Evolutionary conservation across 306 rosid genomes (phyloP).

Genomic region (Vicia sativa): DNA sequence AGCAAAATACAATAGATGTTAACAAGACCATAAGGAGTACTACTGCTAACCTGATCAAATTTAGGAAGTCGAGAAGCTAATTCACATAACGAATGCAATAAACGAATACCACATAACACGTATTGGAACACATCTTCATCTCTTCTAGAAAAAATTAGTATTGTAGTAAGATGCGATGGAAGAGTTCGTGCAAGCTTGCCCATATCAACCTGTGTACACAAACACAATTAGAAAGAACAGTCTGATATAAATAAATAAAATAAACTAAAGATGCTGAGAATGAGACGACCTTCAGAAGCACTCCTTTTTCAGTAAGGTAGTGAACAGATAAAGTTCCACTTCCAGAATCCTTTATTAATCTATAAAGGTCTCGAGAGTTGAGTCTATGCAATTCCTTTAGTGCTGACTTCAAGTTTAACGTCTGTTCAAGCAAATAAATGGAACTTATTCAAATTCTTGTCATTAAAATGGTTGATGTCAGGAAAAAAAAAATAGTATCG

Average conservation of each 20-base stretch:
- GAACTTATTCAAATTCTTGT: constrained; percentile 31
- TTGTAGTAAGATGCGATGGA: constrained; percentile 82
- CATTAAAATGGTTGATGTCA: constrained; percentile 21
- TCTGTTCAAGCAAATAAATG: constrained; percentile 61
- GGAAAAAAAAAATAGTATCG: constrained; percentile 26
- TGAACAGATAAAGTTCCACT: constrained; percentile 73
- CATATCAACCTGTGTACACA: constrained; percentile 80
- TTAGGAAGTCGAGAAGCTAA: constrained; percentile 82
- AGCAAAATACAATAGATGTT: constrained; percentile 33
- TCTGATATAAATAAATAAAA: constrained; percentile 32
- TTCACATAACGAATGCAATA: constrained; percentile 88
- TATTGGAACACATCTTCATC: constrained; percentile 68
- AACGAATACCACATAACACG: constrained; percentile 73
- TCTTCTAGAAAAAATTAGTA: constrained; percentile 61
- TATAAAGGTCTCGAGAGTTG: constrained; percentile 67
- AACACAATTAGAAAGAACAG: constrained; percentile 39
- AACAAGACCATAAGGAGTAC: background rate
- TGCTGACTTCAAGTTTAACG: constrained; percentile 57
- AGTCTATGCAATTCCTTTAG: constrained; percentile 75
- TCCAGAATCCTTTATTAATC: constrained; percentile 74
- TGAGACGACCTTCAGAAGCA: constrained; percentile 57
- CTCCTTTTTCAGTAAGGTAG: constrained; percentile 55
- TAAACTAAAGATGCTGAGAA: constrained; percentile 27
- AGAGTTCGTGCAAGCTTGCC: constrained; percentile 82
- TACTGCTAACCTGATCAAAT: constrained; percentile 78